A percentile compares a stretch with the other conserved stretches of the same genome.
Evolutionary conservation across 805 yeast genomes (phyloP).

Genomic region (Sporopachydermia quercuum): DNA sequence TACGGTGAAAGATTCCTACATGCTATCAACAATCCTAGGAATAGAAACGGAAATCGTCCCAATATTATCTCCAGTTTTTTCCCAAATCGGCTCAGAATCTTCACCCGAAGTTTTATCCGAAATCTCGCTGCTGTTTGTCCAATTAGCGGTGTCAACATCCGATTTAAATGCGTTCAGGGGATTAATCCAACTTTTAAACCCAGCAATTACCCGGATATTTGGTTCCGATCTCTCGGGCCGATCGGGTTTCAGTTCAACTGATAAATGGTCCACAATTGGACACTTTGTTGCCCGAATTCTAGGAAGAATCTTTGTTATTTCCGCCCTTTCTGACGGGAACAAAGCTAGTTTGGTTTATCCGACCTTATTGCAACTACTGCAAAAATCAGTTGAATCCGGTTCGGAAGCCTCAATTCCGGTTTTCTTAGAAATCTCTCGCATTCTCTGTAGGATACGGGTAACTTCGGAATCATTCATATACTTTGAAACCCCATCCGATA

Average conservation of each 20-base stretch:
- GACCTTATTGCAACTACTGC: slow-evolving; percentile 16
- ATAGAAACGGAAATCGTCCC: slow-evolving; percentile 21
- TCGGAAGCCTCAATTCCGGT: slow-evolving; percentile 20
- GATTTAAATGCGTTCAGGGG: slow-evolving; percentile 1
- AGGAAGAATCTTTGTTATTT: slow-evolving; percentile 12
- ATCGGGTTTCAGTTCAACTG: no score
- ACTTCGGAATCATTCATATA: slow-evolving; percentile 30
- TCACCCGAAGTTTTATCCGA: slow-evolving; percentile 15
- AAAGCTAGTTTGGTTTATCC: neutral
- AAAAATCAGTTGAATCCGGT: slow-evolving; percentile 23
- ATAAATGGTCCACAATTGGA: slow-evolving; percentile 4
- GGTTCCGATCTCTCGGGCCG: no score
- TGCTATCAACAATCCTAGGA: slow-evolving; percentile 20
- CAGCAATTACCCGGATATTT: no score
- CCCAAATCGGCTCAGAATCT: slow-evolving; percentile 1
- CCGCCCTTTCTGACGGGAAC: neutral
- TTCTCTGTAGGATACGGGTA: slow-evolving; percentile 39
- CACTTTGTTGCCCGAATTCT: slow-evolving; percentile 8
- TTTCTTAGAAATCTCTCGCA: slow-evolving; percentile 33
- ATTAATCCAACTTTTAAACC: no score
- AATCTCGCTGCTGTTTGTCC: slow-evolving; percentile 1
- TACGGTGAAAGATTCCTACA: slow-evolving; percentile 24
- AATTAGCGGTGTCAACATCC: neutral
- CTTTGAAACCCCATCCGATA: slow-evolving; percentile 39
- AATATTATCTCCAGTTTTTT: slow-evolving; percentile 19